Evolutionary conservation across 768 basidiomycete species (phyloP).

Genomic region (Kwoniella dendrophila): DNA sequence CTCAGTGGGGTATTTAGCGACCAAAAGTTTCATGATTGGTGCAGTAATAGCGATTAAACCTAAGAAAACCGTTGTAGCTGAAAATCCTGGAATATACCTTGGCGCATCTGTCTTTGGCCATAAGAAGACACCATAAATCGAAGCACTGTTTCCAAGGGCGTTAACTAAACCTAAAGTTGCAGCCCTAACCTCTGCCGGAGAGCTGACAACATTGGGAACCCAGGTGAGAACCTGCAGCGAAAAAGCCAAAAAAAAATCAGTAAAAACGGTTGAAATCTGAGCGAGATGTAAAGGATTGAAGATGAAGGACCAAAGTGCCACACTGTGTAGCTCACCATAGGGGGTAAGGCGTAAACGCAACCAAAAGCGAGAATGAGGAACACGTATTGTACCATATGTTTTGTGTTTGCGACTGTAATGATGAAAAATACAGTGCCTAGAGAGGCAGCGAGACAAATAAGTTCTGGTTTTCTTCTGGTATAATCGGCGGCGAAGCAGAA

Average conservation of each 20-base stretch:
- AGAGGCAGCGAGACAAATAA: slow-evolving; percentile 37
- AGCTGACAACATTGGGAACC: slow-evolving; percentile 54
- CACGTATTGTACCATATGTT: slow-evolving; percentile 50
- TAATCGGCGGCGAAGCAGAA: slow-evolving; percentile 53
- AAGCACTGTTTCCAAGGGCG: slow-evolving; percentile 48
- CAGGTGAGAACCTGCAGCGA: slow-evolving; percentile 46
- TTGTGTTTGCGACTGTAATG: slow-evolving; percentile 35
- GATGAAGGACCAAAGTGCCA: too few relatives aligned
- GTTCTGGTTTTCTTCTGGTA: slow-evolving; percentile 48
- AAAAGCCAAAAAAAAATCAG: not conserved
- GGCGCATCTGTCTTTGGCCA: slow-evolving; percentile 52
- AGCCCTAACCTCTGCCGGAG: slow-evolving; percentile 53
- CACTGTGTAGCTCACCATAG: slow-evolving; percentile 26
- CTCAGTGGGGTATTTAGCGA: slow-evolving; percentile 48
- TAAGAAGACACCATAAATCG: slow-evolving; percentile 55
- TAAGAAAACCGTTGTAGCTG: slow-evolving; percentile 50
- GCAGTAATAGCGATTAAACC: slow-evolving; percentile 41
- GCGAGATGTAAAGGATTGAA: too few relatives aligned
- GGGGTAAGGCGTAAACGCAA: slow-evolving; percentile 50
- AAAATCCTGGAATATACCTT: slow-evolving; percentile 52
- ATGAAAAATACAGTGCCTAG: slow-evolving; percentile 50
- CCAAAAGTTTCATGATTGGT: slow-evolving; percentile 37
- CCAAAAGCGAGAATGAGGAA: slow-evolving; percentile 56
- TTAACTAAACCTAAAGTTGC: slow-evolving; percentile 54
- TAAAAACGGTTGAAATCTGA: not conserved